Base-by-base conservation (phyloP, 2,329 filamentous ascomycete species). In the Pseudohalonectria lignicola region DNA sequence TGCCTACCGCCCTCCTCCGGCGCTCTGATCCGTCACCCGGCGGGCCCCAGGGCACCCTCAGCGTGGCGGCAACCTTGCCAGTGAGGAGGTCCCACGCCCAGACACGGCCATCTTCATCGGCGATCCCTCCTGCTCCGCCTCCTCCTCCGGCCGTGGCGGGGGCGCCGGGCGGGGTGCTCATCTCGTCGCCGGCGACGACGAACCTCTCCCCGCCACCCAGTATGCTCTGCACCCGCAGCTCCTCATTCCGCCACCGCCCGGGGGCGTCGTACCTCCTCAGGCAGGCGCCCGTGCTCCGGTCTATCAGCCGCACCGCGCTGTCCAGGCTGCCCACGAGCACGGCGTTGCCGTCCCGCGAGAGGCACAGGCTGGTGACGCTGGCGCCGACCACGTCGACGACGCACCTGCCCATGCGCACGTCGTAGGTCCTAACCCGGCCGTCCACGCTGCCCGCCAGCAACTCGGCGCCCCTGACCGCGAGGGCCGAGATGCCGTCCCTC, bases 71-170 rank as follows among this genome's bases (percentile, higher is more conserved):
- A 36, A 83, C 54, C 39, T 78, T 73, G 1, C 86, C 88, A 5
- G 72, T 81, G 39, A 94, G 56, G 16, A 94, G 63, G 61, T 95
- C 87, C 90, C 90, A 96, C 2, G 77, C 85, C 64, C 80, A 79
- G 7, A 87, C 60, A 50, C 68, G 67, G 3, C 82, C 83, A 43
- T 81, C 66, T 3, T 61, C 23, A 25, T 62, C 2, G n/a, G n/a
- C n/a, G n/a, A n/a, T n/a, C n/a, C n/a, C n/a, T n/a, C n/a, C 41
- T 56, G 41, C 30, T 40, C 45, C 44, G 48, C 45, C 19, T 29
- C 39, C 28, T 35, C 42, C 31, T 35, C 43, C 32, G 43, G 47
- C 32, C 45, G 44, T 42, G 3, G 39, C 30, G 16, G 39, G 51
- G 29, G 49, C 53, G 16, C 43, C 54, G 1, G 47, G 50, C 38